Conservation (phyloP, 179 eudicot species). For the Beta lomatogona region DNA sequence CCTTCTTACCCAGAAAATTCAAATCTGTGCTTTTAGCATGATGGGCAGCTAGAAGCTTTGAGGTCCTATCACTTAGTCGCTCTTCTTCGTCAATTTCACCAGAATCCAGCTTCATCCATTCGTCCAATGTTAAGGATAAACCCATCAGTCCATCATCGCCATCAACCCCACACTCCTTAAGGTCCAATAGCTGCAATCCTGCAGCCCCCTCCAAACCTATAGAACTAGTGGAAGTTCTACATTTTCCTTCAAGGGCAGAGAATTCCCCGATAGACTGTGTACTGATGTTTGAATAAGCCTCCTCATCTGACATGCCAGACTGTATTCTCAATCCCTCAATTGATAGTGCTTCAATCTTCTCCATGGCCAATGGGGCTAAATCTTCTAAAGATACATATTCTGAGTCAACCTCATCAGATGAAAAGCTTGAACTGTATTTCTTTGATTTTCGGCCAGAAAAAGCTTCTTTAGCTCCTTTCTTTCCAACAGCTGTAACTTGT, state of each 20-base stretch:
- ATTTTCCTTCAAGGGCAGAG: slow-evolving; percentile 65
- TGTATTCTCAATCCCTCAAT: slow-evolving; percentile 92
- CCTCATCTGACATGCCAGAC: slow-evolving; percentile 85
- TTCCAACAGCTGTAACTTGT: slow-evolving; percentile 33
- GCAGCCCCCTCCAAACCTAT: slow-evolving; percentile 86
- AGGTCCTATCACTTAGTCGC: slow-evolving; percentile 71
- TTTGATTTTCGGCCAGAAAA: slow-evolving; percentile 40
- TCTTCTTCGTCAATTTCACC: slow-evolving; percentile 81
- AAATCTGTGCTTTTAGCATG: slow-evolving; percentile 64
- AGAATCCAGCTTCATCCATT: slow-evolving; percentile 93
- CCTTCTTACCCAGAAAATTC: slow-evolving; percentile 50
- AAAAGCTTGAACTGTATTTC: slow-evolving; percentile 40
- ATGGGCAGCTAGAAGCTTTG: slow-evolving; percentile 90
- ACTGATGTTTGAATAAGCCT: slow-evolving; percentile 65
- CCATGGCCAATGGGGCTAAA: slow-evolving; percentile 96
- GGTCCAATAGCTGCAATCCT: slow-evolving; percentile 73
- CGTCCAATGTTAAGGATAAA: slow-evolving; percentile 84
- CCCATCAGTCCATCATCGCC: slow-evolving; percentile 79
- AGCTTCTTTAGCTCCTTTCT: slow-evolving; percentile 36
- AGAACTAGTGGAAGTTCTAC: slow-evolving; percentile 39
- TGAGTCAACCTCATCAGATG: slow-evolving; percentile 39
- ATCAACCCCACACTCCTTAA: slow-evolving; percentile 48
- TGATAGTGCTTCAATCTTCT: slow-evolving; percentile 92
- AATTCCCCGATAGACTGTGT: slow-evolving; percentile 56
- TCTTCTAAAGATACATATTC: slow-evolving; percentile 89